phyloP scores from a whole-genome alignment of 768 basidiomycete genomes.

The Strobilomyces confusus region DNA sequence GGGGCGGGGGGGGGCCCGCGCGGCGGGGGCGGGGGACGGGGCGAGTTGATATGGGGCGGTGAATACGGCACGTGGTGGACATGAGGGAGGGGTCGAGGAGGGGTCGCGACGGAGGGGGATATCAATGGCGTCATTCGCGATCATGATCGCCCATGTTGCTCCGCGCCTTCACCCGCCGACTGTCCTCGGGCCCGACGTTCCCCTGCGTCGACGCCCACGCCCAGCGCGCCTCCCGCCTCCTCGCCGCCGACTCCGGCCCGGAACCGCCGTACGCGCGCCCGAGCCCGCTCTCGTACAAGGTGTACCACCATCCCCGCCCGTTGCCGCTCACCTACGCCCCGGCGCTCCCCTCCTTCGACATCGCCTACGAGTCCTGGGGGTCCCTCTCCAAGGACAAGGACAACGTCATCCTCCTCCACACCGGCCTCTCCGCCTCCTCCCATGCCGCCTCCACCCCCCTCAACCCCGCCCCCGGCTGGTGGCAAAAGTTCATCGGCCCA shows the following conservation, averaged over 20 bases:
- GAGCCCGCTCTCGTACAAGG: constrained; percentile 65
- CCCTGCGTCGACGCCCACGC: constrained; percentile 85
- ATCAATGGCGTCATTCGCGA: neutral
- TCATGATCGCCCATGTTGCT: too few species aligned
- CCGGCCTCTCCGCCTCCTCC: constrained; percentile 92
- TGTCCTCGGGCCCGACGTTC: constrained; percentile 34
- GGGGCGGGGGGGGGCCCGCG: constrained; percentile 30
- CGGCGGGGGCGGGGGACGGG: too few species aligned
- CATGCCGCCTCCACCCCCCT: constrained; percentile 81
- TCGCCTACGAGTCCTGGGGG: constrained; percentile 99
- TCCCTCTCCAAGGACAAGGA: constrained; percentile 69
- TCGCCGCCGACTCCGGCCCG: constrained; percentile 55
- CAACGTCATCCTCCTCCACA: constrained; percentile 94
- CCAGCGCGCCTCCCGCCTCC: constrained; percentile 55
- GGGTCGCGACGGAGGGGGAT: neutral
- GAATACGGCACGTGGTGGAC: neutral
- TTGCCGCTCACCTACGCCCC: constrained; percentile 65
- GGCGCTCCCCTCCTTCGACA: constrained; percentile 63
- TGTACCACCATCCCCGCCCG: constrained; percentile 58
- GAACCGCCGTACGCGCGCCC: constrained; percentile 83
- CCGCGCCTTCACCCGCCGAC: too few species aligned
- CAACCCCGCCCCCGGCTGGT: constrained; percentile 90
- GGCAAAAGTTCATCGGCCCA: constrained; percentile 98
- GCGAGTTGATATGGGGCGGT: too few species aligned
- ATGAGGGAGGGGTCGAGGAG: neutral